Base-by-base conservation (phyloP, 2,329 filamentous ascomycete genomes). In the Clathrospora elynae region DNA sequence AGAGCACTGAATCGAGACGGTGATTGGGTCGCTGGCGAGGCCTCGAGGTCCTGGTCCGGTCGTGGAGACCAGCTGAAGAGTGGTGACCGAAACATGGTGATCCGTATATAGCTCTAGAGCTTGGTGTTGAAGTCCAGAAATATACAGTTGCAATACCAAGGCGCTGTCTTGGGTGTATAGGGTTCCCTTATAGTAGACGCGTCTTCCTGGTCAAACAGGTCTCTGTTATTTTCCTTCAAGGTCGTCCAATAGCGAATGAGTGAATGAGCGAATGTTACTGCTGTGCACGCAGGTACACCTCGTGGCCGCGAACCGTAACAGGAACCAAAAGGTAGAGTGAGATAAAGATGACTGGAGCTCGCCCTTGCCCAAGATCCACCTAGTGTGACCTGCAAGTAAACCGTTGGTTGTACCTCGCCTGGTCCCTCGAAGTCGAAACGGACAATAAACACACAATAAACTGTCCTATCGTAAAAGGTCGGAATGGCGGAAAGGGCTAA, bases 21-120 rank as follows among this genome's bases (percentile, higher is more conserved):
- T 4, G 51, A 49, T 11, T 53, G 49, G 19, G 53, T 50, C 32
- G 51, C 50, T 8, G 53, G 57, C 16, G 48, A 59, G 26, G 51
- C 58, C 42, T 61, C 53, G 13, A 57, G 53, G 40, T 55, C 54
- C 28, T 64, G 60, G 33, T 61, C 60, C 31, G 59, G 63, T 40
- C 61, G 59, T 17, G 66, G 66, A 6, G 67, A 68, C 59, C 64
- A 59, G 14, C 47, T 55, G 42, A 59, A 57, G 26, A 68, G 62
- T 30, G 61, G 57, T 42, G 64, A 62, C 30, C 63, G 49, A 53
- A 66, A 66, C 65, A 68, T 68, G 33, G 36, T 56, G 42, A 35
- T 41, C 38, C 34, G 46, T 45, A 30, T 41, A 35, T 55, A 50
- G 43, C 30, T 22, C 30, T 24, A 16, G 25, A 26, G 29, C 25